Evolutionary conservation across 2,329 filamentous ascomycete genomes (phyloP), one percentile per base, ranked within the genome.

Genomic region (Aureobasidium sp.): DNA sequence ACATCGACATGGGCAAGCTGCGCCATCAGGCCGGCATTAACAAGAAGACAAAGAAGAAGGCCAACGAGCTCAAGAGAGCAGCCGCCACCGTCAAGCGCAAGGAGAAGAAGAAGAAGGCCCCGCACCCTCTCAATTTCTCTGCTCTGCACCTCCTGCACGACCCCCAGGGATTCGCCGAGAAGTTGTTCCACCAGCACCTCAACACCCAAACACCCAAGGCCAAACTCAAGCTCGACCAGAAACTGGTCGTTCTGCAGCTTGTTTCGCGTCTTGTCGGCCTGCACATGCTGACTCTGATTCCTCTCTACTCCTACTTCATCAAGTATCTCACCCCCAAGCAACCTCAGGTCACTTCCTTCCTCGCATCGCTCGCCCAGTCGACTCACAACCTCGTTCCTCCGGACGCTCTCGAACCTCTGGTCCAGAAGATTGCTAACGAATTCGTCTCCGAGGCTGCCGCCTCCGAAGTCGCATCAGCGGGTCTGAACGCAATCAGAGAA

Each of bases 391-490:
- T 96, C 41, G 92, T 99, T 0, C 94, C 94, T 0, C 93, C 93
- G 0, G 94, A 99, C 79, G 89, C 87, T 0, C 80, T 99, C 12
- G 92, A 97, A 73, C 93, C 94, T 0, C 78, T 97, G 5, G 81
- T 99, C 2, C 87, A 91, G 73, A 97, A 97, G 78, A 97, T 99
- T 69, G 93, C 94, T 36, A 97, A 97, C 71, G 94, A 99, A 73
- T 99, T 99, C 71, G 93, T 99, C 1, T 96, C 91, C 0, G 94
- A 99, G 77, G 94, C 91, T 1, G 87, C 92, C 0, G 92, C 94
- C 0, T 84, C 89, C 3, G 92, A 97, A 74, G 93, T 99, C 34
- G 90, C 90, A 0, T 87, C 92, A 4, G 93, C 94, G 5, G 94
- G 93, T 70, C 81, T 99, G 61, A 97, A 97, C 73, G 89, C 91